Conservation (phyloP, 768 basidiomycete genomes). For the Panaeolus cyanescens region DNA sequence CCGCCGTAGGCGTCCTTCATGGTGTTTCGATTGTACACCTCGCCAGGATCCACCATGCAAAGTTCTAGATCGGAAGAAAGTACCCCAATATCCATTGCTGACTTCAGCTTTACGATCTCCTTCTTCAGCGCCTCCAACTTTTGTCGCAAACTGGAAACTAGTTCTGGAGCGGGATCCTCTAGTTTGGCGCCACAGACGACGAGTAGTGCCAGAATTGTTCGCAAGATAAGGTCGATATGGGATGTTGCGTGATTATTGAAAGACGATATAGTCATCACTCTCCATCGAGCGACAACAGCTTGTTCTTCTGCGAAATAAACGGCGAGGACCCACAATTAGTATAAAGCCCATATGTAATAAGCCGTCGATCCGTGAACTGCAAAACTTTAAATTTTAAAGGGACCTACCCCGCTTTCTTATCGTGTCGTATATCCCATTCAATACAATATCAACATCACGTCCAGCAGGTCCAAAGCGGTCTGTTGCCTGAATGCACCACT, state of each 20-base stretch:
- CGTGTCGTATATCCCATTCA: not conserved
- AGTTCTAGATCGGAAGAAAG: conserved; percentile 12
- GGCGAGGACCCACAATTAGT: not conserved
- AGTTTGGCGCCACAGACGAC: conserved; percentile 3
- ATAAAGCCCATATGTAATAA: not conserved
- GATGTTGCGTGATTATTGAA: not conserved
- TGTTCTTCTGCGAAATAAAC: not conserved
- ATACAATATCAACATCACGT: not conserved
- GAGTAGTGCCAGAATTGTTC: conserved; percentile 5
- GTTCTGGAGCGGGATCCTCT: not conserved
- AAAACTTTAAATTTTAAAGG: not conserved
- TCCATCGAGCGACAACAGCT: conserved; percentile 9
- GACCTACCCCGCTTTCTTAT: not conserved
- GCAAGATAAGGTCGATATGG: not conserved
- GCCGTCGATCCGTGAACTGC: not conserved
- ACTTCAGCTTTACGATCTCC: conserved; percentile 1
- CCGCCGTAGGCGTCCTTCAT: conserved; percentile 7
- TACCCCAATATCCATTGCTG: conserved; percentile 1
- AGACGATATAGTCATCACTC: conserved; percentile 6
- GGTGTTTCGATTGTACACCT: not conserved
- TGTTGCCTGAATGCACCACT: conserved; percentile 3
- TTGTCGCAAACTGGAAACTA: not conserved
- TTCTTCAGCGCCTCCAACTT: conserved; percentile 4
- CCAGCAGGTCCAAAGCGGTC: not conserved
- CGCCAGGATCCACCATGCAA: not conserved